phyloP scores from a whole-genome alignment of 306 rosid species.

The Cicer pinnatifidum region DNA sequence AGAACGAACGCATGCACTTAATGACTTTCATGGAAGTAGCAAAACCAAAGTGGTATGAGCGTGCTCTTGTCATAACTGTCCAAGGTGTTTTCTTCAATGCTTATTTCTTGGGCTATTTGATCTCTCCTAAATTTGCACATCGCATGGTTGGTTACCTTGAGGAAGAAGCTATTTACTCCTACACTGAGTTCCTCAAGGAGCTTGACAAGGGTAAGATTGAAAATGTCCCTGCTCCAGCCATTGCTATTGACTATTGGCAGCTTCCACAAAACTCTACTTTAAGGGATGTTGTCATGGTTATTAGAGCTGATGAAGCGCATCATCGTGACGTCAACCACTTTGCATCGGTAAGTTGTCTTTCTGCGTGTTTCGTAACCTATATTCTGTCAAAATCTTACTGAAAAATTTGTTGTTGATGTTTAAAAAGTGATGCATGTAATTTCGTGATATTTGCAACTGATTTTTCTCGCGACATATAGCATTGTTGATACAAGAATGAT shows the following conservation, averaged over 20 bases:
- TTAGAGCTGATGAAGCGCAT: conserved; percentile 83
- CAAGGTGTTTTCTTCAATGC: conserved; percentile 82
- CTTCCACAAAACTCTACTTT: conserved; percentile 60
- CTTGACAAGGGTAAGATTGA: conserved; percentile 69
- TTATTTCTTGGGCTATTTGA: conserved; percentile 65
- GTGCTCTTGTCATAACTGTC: conserved; percentile 68
- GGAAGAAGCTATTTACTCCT: conserved; percentile 81
- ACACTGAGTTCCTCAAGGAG: conserved; percentile 78
- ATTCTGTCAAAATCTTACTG: too few species aligned
- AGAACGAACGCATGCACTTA: conserved; percentile 84
- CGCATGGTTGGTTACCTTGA: conserved; percentile 86
- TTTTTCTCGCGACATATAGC: too few species aligned
- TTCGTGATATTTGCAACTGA: too few species aligned
- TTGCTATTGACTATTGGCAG: conserved; percentile 81
- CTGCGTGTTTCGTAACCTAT: neutral
- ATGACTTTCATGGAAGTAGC: conserved; percentile 87
- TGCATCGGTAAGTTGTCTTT: conserved; percentile 60
- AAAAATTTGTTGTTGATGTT: too few species aligned
- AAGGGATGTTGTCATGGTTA: conserved; percentile 69
- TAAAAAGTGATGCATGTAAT: too few species aligned
- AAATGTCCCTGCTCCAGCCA: conserved; percentile 78
- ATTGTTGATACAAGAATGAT: neutral
- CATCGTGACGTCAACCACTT: conserved; percentile 86
- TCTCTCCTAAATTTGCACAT: conserved; percentile 77
- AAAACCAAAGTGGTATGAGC: conserved; percentile 72